A percentile compares a stretch with the other conserved stretches of the same genome.
Evolutionary conservation across 768 basidiomycete species (phyloP).

Genomic region (Suillus lakei): DNA sequence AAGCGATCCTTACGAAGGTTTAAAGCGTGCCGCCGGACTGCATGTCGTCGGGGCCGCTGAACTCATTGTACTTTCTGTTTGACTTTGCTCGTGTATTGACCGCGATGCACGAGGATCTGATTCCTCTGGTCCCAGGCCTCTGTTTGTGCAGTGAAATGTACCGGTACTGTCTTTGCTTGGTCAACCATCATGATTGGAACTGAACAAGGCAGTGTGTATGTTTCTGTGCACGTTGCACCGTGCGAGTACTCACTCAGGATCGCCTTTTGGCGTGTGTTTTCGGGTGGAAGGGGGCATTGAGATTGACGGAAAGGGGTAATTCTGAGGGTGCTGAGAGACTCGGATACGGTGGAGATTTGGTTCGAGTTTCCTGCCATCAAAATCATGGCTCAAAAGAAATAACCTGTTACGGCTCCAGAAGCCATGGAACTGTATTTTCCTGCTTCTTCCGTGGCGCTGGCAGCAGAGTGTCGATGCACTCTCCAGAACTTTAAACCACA

Average conservation of each 20-base stretch:
- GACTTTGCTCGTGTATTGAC: background rate
- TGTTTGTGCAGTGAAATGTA: background rate
- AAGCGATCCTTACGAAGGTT: background rate
- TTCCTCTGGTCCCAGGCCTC: background rate
- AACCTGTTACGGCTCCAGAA: conserved; percentile 45
- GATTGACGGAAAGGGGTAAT: conserved; percentile 74
- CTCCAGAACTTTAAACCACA: background rate
- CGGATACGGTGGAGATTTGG: conserved; percentile 58
- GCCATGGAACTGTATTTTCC: conserved; percentile 41
- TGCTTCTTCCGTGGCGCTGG: conserved; percentile 56
- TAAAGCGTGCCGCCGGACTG: background rate
- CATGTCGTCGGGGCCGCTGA: background rate
- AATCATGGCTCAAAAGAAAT: conserved; percentile 42
- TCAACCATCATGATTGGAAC: background rate
- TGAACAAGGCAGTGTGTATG: background rate
- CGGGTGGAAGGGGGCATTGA: conserved; percentile 35
- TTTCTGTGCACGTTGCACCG: background rate
- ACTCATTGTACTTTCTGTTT: background rate
- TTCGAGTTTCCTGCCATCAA: conserved; percentile 53
- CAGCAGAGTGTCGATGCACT: conserved; percentile 41
- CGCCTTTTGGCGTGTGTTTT: background rate
- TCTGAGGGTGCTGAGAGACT: conserved; percentile 45
- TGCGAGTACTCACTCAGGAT: background rate
- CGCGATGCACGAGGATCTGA: background rate
- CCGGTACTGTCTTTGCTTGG: background rate